Base-by-base conservation (phyloP, 352 stramenopile genomes). In the Globisporangium rhizosaccharum region DNA sequence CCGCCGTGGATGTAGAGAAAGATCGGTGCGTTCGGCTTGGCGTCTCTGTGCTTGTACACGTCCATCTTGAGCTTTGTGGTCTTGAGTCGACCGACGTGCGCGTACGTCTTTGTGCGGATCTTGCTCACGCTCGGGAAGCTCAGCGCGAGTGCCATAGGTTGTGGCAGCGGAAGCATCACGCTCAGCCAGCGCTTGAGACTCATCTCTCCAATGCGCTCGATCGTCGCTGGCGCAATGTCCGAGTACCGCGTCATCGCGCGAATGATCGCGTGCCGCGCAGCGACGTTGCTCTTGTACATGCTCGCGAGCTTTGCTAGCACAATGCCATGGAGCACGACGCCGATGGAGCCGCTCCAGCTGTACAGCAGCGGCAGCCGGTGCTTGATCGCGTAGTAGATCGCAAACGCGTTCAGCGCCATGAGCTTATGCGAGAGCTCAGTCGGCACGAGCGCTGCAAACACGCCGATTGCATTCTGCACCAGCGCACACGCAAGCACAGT, bases 1-100 rank as follows among this genome's bases (percentile, higher is more conserved):
- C 82, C 82, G n/a, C 82, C 82, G 59, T 92, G 82, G 52, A 92
- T 77, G 57, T 90, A 92, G 28, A 92, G 51, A 30, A 92, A 36
- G 48, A 92, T 85, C 1, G 82, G 82, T n/a, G 81, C 76, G 20
- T 88, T 88, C 5, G 71, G 53, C 11, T 66, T 63, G 5, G 73
- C 75, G 49, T 77, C 61, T 28, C 51, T 61, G 54, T 83, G 71
- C 55, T 81, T 86, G 72, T 85, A 92, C 36, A 92, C 75, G 51
- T 92, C 79, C 82, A 92, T 92, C 17, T 75, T 68, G 42, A 92
- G 61, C 15, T 58, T 47, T 8, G 71, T 84, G n/a, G 76, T 84
- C 50, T 71, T 74, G 62, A 76, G 71, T 44, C 76, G 71, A n/a
- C 82, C 82, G 23, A 92, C 79, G 57, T 89, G 71, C 3, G 76